phyloP scores from a whole-genome alignment of 192 early-diverging fungal species.

The Pilaira anomala region DNA sequence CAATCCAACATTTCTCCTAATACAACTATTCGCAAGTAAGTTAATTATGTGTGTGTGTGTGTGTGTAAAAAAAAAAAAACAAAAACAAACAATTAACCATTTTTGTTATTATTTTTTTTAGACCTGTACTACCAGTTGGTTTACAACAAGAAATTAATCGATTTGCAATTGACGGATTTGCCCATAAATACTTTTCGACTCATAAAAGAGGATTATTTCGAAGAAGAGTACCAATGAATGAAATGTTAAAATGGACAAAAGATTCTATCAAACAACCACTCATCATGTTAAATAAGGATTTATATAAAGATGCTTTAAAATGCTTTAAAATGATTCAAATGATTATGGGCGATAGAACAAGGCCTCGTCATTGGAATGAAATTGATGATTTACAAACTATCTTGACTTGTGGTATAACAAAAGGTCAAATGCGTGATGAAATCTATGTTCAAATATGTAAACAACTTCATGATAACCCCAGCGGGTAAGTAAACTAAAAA shows the following conservation, averaged over 20 bases:
- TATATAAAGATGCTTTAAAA: slow-evolving; percentile 81
- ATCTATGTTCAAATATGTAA: slow-evolving; percentile 94
- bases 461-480: slow-evolving; percentile 78
- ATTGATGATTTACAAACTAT: slow-evolving; percentile 72
- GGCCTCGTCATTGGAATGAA: slow-evolving; percentile 31
- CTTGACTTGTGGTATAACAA: slow-evolving; percentile 71
- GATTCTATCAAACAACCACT: slow-evolving; percentile 75
- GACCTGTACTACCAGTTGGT: slow-evolving; percentile 43
- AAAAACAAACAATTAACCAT: not conserved
- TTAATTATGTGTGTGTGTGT: not conserved
- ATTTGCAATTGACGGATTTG: slow-evolving; percentile 82
- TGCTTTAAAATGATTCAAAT: slow-evolving; percentile 85
- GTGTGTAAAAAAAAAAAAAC: not conserved
- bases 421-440: slow-evolving; percentile 83
- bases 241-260: slow-evolving; percentile 81
- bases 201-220: slow-evolving; percentile 83
- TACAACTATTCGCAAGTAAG: slow-evolving; percentile 4
- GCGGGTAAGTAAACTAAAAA: slow-evolving; percentile 39
- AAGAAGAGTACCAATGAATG: slow-evolving; percentile 79
- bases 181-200: slow-evolving; percentile 84
- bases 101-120: slow-evolving; percentile 12
- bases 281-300: slow-evolving; percentile 76
- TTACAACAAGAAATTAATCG: slow-evolving; percentile 69
- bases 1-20: slow-evolving; percentile 15
- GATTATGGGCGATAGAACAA: slow-evolving; percentile 71